A percentile compares a stretch with the other conserved stretches of the same genome.
Evolutionary conservation across 805 yeast genomes (phyloP).

Genomic region (Nakazawaea ishiwadae): DNA sequence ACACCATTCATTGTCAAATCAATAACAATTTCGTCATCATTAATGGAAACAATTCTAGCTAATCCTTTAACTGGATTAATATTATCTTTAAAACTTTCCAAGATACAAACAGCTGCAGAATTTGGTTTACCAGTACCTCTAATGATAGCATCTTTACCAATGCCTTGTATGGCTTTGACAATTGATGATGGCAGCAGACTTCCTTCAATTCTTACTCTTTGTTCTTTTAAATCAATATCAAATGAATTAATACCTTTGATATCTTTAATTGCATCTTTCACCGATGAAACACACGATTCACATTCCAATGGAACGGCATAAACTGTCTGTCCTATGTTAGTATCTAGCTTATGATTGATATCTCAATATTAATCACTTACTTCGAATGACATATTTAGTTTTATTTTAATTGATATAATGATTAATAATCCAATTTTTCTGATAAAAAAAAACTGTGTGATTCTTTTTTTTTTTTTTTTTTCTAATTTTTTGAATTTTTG

Average conservation of each 20-base stretch:
- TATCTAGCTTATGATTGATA: neutral
- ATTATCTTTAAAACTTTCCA: slow-evolving; percentile 61
- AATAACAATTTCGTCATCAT: slow-evolving; percentile 47
- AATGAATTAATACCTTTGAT: slow-evolving; percentile 47
- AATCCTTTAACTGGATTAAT: slow-evolving; percentile 74
- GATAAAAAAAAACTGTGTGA: neutral
- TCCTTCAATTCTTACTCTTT: slow-evolving; percentile 67
- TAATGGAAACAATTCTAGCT: slow-evolving; percentile 75
- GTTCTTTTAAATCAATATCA: slow-evolving; percentile 52
- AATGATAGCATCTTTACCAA: slow-evolving; percentile 87
- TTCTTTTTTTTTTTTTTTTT: neutral
- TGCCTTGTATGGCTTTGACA: slow-evolving; percentile 59
- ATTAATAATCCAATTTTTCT: neutral
- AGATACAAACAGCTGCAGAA: slow-evolving; percentile 85
- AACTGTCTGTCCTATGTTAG: slow-evolving; percentile 43
- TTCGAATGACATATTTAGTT: slow-evolving; percentile 9
- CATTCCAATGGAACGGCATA: slow-evolving; percentile 88
- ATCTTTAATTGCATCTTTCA: slow-evolving; percentile 45
- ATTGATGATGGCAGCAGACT: slow-evolving; percentile 71
- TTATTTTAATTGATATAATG: neutral
- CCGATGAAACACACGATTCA: slow-evolving; percentile 60
- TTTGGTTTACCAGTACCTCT: slow-evolving; percentile 87
- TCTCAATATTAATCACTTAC: slow-evolving; percentile 6
- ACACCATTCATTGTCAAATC: slow-evolving; percentile 80
- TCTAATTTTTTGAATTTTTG: neutral